Evolutionary conservation across 352 stramenopile genomes (phyloP).

Genomic region (Phytophthora litchii): DNA sequence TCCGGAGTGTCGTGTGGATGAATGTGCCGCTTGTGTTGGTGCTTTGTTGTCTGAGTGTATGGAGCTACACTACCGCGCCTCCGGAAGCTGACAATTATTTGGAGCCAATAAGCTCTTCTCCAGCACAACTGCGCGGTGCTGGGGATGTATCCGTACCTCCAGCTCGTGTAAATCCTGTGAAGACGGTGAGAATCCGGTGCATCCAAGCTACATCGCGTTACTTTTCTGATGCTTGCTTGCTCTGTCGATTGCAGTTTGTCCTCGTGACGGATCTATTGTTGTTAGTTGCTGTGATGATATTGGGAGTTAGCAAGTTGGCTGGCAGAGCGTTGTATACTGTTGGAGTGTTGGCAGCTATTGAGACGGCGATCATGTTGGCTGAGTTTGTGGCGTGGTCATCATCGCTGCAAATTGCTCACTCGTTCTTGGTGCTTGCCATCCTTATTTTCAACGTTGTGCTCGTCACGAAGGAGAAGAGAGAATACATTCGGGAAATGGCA

Average conservation of each 20-base stretch:
- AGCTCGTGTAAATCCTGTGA: conserved; percentile 26
- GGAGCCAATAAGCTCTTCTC: background rate
- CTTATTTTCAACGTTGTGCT: conserved; percentile 36
- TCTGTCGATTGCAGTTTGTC: conserved; percentile 41
- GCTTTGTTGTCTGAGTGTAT: conserved; percentile 47
- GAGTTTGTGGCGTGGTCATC: conserved; percentile 41
- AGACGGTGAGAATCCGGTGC: conserved; percentile 25
- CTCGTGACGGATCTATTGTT: conserved; percentile 52
- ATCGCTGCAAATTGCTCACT: conserved; percentile 42
- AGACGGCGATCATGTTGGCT: conserved; percentile 46
- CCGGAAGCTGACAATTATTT: conserved; percentile 6
- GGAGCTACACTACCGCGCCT: conserved; percentile 31
- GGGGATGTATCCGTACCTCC: background rate
- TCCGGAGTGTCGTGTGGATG: conserved; percentile 41
- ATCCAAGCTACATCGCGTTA: background rate
- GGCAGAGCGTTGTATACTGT: conserved; percentile 46
- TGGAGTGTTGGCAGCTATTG: conserved; percentile 44
- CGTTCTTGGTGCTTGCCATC: conserved; percentile 37
- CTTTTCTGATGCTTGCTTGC: background rate
- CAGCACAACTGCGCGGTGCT: conserved; percentile 27
- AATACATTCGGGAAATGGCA: conserved; percentile 37
- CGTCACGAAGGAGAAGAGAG: conserved; percentile 32
- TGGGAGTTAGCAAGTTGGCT: conserved; percentile 38
- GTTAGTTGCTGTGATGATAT: conserved; percentile 48
- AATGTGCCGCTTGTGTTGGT: conserved; percentile 41